Percentiles rank a stretch among this genome's conserved stretches.
Conservation (phyloP, 1,284 basidiomycete species). For the Pseudozyma pruni region DNA sequence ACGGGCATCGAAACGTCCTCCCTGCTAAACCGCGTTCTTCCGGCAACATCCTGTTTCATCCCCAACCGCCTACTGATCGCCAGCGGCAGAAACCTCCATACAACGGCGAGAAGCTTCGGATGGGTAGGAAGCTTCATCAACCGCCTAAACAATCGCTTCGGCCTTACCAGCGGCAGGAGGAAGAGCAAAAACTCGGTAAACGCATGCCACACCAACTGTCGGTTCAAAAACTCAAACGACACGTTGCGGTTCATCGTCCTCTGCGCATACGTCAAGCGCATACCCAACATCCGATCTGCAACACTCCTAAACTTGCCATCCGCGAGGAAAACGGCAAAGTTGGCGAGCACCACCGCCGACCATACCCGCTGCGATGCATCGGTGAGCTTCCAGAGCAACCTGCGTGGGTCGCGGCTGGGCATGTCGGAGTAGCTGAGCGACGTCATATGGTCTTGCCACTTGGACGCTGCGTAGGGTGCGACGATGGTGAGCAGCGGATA, state of each 20-base stretch:
- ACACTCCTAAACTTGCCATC: conserved; percentile 90
- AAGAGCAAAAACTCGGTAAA: conserved; percentile 98
- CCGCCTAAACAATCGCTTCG: conserved; percentile 74
- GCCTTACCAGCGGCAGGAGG: conserved; percentile 83
- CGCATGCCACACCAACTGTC: conserved; percentile 98
- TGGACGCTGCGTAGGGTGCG: conserved; percentile 80
- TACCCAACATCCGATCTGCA: conserved; percentile 81
- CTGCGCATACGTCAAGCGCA: conserved; percentile 81
- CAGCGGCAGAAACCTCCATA: conserved; percentile 55
- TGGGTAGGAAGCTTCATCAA: conserved; percentile 69
- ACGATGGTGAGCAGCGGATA: conserved; percentile 82
- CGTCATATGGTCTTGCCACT: conserved; percentile 79
- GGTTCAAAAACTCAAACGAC: conserved; percentile 98
- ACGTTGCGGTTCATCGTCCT: conserved; percentile 82
- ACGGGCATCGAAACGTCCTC: conserved; percentile 31
- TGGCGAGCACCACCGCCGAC: conserved; percentile 76
- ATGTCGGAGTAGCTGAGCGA: conserved; percentile 86
- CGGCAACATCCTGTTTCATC: conserved; percentile 36
- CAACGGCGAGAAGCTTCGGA: conserved; percentile 61
- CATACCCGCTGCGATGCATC: conserved; percentile 75
- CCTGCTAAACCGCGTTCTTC: conserved; percentile 20
- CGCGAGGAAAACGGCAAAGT: conserved; percentile 85
- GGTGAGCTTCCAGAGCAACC: conserved; percentile 78
- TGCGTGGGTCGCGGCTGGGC: conserved; percentile 70
- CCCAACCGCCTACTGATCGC: conserved; percentile 46